phyloP scores from a whole-genome alignment of 805 yeast genomes.

The Kuraishia ogatae region DNA sequence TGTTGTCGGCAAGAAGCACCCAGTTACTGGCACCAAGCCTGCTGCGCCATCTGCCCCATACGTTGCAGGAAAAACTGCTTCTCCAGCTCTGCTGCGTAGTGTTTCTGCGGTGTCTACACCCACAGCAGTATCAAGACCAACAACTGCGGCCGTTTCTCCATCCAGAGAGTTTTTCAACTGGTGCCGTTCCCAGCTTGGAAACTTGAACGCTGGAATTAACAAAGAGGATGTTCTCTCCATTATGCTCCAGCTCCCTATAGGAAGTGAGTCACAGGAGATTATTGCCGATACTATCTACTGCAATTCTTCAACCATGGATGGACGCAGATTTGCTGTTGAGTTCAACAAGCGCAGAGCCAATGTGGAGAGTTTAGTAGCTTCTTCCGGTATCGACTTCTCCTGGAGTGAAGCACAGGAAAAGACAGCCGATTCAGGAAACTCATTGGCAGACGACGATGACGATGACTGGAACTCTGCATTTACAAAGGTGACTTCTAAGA shows the following conservation, averaged over 20 bases:
- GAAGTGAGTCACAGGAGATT: conserved; percentile 68
- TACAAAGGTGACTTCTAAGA: conserved; percentile 52
- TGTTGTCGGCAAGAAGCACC: conserved; percentile 26
- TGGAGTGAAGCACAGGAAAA: conserved; percentile 60
- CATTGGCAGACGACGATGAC: conserved; percentile 20
- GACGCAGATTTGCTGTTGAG: conserved; percentile 88
- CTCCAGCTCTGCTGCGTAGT: conserved; percentile 14
- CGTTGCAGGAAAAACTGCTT: not conserved
- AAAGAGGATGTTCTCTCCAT: conserved; percentile 73
- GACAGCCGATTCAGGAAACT: conserved; percentile 6
- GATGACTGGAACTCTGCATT: conserved; percentile 46
- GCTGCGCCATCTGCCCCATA: conserved; percentile 3
- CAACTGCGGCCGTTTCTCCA: conserved; percentile 26
- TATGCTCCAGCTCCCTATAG: conserved; percentile 71
- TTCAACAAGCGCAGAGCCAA: conserved; percentile 69
- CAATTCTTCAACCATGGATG: conserved; percentile 85
- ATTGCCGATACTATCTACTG: conserved; percentile 90
- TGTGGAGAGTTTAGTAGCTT: conserved; percentile 52
- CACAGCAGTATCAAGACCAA: conserved; percentile 8
- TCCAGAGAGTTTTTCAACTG: conserved; percentile 61
- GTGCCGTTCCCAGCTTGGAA: conserved; percentile 61
- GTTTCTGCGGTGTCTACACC: conserved; percentile 24
- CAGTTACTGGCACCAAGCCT: conserved; percentile 14
- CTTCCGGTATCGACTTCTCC: conserved; percentile 33
- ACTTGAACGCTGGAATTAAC: conserved; percentile 67